Evolutionary conservation across 2,329 filamentous ascomycete genomes (phyloP), one percentile per base, ranked within the genome.

Genomic region (Ascochyta koolunga): DNA sequence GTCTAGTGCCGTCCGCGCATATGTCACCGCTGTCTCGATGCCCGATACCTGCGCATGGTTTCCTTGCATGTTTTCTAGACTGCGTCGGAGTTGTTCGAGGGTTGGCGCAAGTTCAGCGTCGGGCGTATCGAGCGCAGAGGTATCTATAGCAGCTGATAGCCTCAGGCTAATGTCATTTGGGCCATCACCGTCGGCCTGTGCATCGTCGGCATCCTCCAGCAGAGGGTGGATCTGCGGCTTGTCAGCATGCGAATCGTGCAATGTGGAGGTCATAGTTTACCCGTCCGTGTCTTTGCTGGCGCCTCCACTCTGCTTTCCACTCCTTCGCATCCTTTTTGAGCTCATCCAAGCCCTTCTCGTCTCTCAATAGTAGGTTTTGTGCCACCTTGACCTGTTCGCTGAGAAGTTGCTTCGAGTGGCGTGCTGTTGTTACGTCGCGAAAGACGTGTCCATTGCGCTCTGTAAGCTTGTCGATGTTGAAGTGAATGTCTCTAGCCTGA

Each of bases 401-500:
- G 27, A 91, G 77, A 39, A 90, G 73, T 59, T 83, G 80, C 21
- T 89, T 82, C 4, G 84, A 81, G 71, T 90, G 87, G 36, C 86
- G 74, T 18, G 83, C 76, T 1, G 87, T 85, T 15, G 84, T 86
- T 5, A 90, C 60, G 35, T 80, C 72, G 83, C 81, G 54, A 76
- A 76, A 66, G 33, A 70, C 49, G 24, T 70, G 59, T 25, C 69
- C 67, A 57, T 84, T 84, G n/a, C 81, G 82, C 62, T 86, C 83
- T 8, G 88, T 76, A 13, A 87, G 82, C 62, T 80, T 83, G 67
- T 90, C 87, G 59, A 87, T 87, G 64, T 89, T 82, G 40, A 91
- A 83, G 43, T 84, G 79, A 15, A 79, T 77, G 7, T 76, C 79
- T 46, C 73, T 73, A 36, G 74, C 74, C 2, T 82, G 78, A 0